Evolutionary conservation across 352 stramenopile species (phyloP), one percentile per base, ranked within the genome.

Genomic region (Pythium rishiriense): DNA sequence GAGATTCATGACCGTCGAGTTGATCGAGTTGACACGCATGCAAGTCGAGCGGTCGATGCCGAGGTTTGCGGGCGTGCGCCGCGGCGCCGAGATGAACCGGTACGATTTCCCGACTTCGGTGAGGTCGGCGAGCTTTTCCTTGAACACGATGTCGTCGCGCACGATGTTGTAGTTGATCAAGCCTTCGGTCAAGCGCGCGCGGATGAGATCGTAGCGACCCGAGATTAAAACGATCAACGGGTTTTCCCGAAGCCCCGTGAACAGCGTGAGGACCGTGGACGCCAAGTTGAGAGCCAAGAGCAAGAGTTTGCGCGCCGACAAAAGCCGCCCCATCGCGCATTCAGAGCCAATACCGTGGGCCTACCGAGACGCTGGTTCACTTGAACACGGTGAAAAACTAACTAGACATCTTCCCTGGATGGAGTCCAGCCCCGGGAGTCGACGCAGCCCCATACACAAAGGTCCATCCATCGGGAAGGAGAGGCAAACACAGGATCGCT

Each of bases 141-240:
- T 17, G n/a, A 77, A 43, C 24, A 79, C 25, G 25, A 77, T 49
- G 15, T 82, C 74, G 17, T 77, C 63, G 39, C 58, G 69, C 12
- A 76, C 62, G 22, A 75, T 68, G 48, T 78, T 54, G 55, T 81
- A 83, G 62, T 83, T 83, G 69, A 85, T 81, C 1, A 51, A 58
- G 10, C 64, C 63, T 0, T 77, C 62, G 6, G 51, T 15, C 24
- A 87, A 57, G 1, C 78, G 71, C 15, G 71, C 60, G 26, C 75
- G 73, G 42, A 84, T 73, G 12, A 71, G 52, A 35, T 81, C 72
- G 67, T 87, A 87, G 3, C 66, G 64, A 14, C 76, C 74, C 0
- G 76, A 76, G 25, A 79, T 24, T 4, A 77, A 62, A 25, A 85
- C 74, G 31, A 82, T 55, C 21, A 87, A 28, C 0, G 78, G 75